Evolutionary conservation across 1,284 basidiomycete species (phyloP).

Genomic region (Naganishia sp.): DNA sequence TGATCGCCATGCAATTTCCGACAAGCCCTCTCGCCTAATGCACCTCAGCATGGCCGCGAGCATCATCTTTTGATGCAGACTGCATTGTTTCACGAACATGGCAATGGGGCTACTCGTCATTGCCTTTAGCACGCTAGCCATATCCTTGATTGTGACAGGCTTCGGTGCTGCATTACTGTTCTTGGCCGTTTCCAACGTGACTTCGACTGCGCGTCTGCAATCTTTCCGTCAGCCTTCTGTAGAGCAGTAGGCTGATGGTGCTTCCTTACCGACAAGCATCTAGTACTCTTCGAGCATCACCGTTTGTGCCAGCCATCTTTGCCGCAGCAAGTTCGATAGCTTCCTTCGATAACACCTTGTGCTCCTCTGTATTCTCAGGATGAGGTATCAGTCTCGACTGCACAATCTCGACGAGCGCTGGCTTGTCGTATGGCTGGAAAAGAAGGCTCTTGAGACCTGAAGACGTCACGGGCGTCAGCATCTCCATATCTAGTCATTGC

Average conservation of each 20-base stretch:
- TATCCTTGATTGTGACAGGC: conserved; percentile 68
- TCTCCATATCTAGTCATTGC: not conserved
- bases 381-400: conserved; percentile 66
- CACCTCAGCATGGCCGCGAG: conserved; percentile 83
- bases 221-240: conserved; percentile 13
- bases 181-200: conserved; percentile 55
- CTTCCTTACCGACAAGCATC: conserved; percentile 78
- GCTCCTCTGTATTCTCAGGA: conserved; percentile 61
- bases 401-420: conserved; percentile 83
- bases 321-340: conserved; percentile 87
- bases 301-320: conserved; percentile 88
- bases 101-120: conserved; percentile 92
- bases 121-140: conserved; percentile 76
- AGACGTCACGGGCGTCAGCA: not conserved
- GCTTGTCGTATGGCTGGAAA: conserved; percentile 85
- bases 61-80: conserved; percentile 84
- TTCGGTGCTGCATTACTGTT: conserved; percentile 30
- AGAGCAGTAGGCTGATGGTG: not conserved
- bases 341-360: conserved; percentile 64
- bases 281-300: conserved; percentile 88
- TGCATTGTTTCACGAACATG: conserved; percentile 74
- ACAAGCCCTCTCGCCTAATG: conserved; percentile 77
- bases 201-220: conserved; percentile 77
- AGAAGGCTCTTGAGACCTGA: conserved; percentile 92
- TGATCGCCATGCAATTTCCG: conserved; percentile 81